These are phyloP conservation scores for Maudiozyma bulderi DNA, from an alignment of 805 yeast genomes.

Conservation along the genomic window DNA sequence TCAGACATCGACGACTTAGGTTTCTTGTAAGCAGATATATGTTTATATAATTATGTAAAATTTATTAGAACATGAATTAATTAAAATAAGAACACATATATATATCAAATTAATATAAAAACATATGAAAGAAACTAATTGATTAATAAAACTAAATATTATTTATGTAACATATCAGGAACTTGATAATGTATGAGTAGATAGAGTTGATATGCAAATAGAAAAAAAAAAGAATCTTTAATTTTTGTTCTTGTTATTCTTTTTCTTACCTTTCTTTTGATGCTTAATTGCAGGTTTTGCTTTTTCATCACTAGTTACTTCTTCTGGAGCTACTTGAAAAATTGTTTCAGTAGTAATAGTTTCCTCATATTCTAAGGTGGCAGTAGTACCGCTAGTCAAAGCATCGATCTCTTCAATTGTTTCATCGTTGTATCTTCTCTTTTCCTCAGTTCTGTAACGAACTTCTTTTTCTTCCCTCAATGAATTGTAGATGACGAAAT, in stretches of 20 bases:
- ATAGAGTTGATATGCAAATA: too few relatives aligned
- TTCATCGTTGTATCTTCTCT: constrained; percentile 4
- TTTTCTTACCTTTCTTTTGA: too few relatives aligned
- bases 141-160: too few relatives aligned
- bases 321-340: background rate
- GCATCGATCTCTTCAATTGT: constrained; percentile 5
- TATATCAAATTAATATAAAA: too few relatives aligned
- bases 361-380: constrained; percentile 1
- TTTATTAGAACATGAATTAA: background rate
- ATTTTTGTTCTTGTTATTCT: too few relatives aligned
- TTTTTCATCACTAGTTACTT: background rate
- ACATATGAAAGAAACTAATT: too few relatives aligned
- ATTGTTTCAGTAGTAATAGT: background rate
- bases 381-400: background rate
- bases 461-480: constrained; percentile 54
- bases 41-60: background rate
- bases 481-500: constrained; percentile 50
- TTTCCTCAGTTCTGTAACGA: constrained; percentile 30
- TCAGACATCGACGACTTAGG: constrained; percentile 28
- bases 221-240: too few relatives aligned
- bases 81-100: background rate
- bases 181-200: too few relatives aligned
- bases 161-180: too few relatives aligned
- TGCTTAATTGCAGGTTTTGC: background rate
- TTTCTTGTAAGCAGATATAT: constrained; percentile 12